A percentile compares a stretch with the other conserved stretches of the same genome.
Evolutionary conservation across 208 protist genomes (phyloP).

Genomic region (Acanthamoeba sp.): DNA sequence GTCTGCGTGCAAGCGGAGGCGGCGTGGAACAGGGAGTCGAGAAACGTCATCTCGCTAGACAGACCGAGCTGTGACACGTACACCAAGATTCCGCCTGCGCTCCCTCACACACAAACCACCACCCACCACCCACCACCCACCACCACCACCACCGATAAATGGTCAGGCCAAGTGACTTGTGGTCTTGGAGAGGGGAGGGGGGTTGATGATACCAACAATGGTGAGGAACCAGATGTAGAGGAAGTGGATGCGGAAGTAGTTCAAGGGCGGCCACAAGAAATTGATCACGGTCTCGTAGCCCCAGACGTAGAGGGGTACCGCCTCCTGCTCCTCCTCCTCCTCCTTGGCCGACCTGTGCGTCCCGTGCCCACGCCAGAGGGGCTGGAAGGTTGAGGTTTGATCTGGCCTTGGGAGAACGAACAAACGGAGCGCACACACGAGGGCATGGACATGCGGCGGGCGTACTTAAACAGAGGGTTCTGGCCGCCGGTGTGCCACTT

Average conservation of each 20-base stretch:
- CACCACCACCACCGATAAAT: not conserved
- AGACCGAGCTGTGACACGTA: not conserved
- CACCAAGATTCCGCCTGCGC: not conserved
- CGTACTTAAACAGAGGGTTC: too few species aligned
- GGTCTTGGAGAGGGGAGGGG: not conserved
- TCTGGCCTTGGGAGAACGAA: too few species aligned
- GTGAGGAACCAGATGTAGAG: constrained; percentile 18
- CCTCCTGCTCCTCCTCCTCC: constrained; percentile 1
- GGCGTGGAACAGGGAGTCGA: not conserved
- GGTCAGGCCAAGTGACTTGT: not conserved
- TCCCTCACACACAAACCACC: too few species aligned
- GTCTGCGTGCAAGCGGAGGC: not conserved
- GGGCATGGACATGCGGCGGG: too few species aligned
- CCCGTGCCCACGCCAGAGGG: too few species aligned
- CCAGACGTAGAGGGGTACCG: not conserved
- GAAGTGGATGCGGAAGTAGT: not conserved
- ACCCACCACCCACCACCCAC: too few species aligned
- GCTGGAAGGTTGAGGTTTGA: too few species aligned
- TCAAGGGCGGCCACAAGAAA: not conserved
- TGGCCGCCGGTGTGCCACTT: too few species aligned
- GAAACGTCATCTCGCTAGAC: not conserved
- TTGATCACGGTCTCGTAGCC: not conserved
- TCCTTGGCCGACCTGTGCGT: too few species aligned
- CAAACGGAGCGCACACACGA: too few species aligned
- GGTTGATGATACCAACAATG: not conserved